Base-by-base conservation (phyloP, 257 asterid genomes). In the Solanum pimpinellifolium region DNA sequence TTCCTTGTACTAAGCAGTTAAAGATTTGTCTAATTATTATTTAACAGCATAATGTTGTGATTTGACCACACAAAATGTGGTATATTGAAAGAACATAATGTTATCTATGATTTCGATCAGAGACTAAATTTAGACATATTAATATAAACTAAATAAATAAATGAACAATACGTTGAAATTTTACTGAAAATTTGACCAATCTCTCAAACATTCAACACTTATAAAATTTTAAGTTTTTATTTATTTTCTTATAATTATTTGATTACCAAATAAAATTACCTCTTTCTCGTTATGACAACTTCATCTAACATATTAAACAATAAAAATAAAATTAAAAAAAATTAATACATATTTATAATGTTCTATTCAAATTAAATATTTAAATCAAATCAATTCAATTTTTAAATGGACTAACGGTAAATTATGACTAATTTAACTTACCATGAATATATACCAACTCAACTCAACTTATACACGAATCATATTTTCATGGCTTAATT, bases 61-160 rank as follows among this genome's bases (percentile, higher is more conserved):
- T 33, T 18, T 72, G 80, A 4, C 80, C 47, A 33, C 78, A 72
- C 80, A 35, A 70, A 72, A 35, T 33, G 25, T 33, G 25, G 46
- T 35, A 72, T 33, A 41, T 16, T 72, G 4, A 72, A 33, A 4
- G 8, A 72, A 72, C 27, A 73, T 35, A 37, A 75, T 23, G 11
- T 9, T 75, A 6, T 52, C 23, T 16, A 10, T 21, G 29, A 73
- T 20, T 73, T 73, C 2, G 5, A 73, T 7, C 1, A 15, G 16
- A 20, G 16, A 12, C 7, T 29, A 0, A 29, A 18, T 9, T 9
- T 72, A 23, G 14, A 9, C 0, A 0, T 4, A 5, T 72, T 1
- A 72, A 33, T 33, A 72, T 4, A 6, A 0, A 72, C 3, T 29
- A 18, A 72, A 33, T 33, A 2, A 72, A 7, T 33, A 18, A 72